phyloP scores from a whole-genome alignment of 2,329 filamentous ascomycete species.

The Paecilomyces niveus region DNA sequence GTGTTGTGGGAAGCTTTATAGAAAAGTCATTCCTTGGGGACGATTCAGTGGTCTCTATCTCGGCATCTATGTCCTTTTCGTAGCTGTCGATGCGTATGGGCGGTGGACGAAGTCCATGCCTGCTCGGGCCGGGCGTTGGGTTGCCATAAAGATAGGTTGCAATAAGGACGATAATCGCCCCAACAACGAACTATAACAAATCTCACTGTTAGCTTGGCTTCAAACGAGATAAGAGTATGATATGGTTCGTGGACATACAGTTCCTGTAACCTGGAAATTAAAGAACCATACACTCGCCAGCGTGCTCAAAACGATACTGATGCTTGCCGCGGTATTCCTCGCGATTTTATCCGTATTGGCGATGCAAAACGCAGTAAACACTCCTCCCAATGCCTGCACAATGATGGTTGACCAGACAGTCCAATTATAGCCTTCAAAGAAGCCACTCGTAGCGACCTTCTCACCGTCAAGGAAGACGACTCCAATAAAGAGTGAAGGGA shows the following conservation, averaged over 20 bases:
- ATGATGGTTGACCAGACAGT: slow-evolving; percentile 80
- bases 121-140: slow-evolving; percentile 26
- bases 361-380: slow-evolving; percentile 75
- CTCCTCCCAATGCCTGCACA: slow-evolving; percentile 75
- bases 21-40: slow-evolving; percentile 38
- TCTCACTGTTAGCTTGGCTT: slow-evolving; percentile 1
- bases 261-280: slow-evolving; percentile 63
- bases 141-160: slow-evolving; percentile 81
- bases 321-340: slow-evolving; percentile 88
- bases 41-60: slow-evolving; percentile 16
- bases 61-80: slow-evolving; percentile 64
- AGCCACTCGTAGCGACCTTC: slow-evolving; percentile 74
- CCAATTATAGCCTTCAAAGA: slow-evolving; percentile 92
- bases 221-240: neutral
- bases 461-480: slow-evolving; percentile 81
- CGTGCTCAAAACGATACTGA: slow-evolving; percentile 83
- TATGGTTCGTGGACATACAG: slow-evolving; percentile 49
- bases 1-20: slow-evolving; percentile 40
- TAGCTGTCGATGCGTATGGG: slow-evolving; percentile 58
- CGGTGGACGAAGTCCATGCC: slow-evolving; percentile 45
- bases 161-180: slow-evolving; percentile 68
- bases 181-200: slow-evolving; percentile 63
- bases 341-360: slow-evolving; percentile 83
- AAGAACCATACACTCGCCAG: slow-evolving; percentile 82
- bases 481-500: slow-evolving; percentile 79